A percentile compares a stretch with the other conserved stretches of the same genome.
These are phyloP conservation scores for Kodamaea anthophila DNA, from an alignment of 1,139 yeast species.

Conservation along the genomic window DNA sequence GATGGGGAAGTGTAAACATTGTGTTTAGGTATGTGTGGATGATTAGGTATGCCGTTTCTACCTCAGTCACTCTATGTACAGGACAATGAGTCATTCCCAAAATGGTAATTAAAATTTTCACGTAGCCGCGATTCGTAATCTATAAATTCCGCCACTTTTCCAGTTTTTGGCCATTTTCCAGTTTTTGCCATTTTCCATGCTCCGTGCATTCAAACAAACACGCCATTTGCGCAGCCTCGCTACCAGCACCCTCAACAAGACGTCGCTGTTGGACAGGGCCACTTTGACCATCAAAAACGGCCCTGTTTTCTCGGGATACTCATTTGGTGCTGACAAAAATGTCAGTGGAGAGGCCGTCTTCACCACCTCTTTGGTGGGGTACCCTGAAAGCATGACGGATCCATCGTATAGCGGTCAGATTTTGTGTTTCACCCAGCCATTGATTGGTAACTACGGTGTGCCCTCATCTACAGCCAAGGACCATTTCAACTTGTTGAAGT, in stretches of 20 bases:
- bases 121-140: conserved; percentile 40
- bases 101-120: conserved; percentile 24
- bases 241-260: conserved; percentile 25
- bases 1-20: no score
- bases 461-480: conserved; percentile 81
- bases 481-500: conserved; percentile 75
- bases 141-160: conserved; percentile 5
- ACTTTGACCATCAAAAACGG: conserved; percentile 89
- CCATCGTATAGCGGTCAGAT: conserved; percentile 97
- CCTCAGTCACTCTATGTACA: no score
- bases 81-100: conserved; percentile 18
- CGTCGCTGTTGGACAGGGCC: conserved; percentile 63
- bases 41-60: no score
- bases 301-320: conserved; percentile 86
- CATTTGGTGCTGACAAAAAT: conserved; percentile 90
- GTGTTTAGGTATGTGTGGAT: no score
- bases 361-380: conserved; percentile 94
- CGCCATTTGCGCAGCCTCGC: conserved; percentile 4
- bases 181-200: conserved; percentile 10
- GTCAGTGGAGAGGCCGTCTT: conserved; percentile 96
- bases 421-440: conserved; percentile 92
- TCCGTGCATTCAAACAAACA: conserved; percentile 9
- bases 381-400: conserved; percentile 98
- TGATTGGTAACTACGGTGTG: conserved; percentile 96
- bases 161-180: no score